Percentiles rank a stretch among this genome's conserved stretches.
These are phyloP conservation scores for Brasenia schreberi DNA, from an alignment of 164 flowering plant species.

Conservation along the genomic window DNA sequence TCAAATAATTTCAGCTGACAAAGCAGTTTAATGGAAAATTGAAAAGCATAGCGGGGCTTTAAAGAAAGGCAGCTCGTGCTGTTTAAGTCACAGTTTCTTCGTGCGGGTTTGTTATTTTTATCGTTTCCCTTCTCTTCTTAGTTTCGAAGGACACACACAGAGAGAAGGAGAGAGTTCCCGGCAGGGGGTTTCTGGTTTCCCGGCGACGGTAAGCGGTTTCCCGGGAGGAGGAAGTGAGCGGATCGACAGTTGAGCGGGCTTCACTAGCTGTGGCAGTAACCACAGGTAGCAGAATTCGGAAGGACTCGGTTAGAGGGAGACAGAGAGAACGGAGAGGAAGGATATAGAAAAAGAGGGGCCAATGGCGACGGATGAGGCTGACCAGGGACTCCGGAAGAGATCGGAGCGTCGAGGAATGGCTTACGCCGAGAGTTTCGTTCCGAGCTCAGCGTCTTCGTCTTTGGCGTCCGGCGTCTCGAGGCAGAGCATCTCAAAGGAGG, in stretches of 20 bases:
- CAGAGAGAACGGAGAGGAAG: conserved; percentile 2
- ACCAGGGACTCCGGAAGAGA: background rate
- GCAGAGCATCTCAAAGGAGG: background rate
- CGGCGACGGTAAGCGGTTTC: background rate
- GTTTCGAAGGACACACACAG: background rate
- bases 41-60: no score
- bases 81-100: no score
- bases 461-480: background rate
- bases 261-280: background rate
- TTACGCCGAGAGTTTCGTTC: background rate
- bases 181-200: background rate
- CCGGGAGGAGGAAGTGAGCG: background rate
- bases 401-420: background rate
- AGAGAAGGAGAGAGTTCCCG: background rate
- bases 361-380: background rate
- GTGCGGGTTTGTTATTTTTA: no score
- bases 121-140: no score
- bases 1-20: no score
- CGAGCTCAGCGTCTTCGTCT: background rate
- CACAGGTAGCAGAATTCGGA: background rate
- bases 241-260: background rate
- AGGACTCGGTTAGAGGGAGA: background rate
- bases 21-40: no score
- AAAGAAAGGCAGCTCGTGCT: no score
- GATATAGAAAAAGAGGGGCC: background rate